phyloP scores from a whole-genome alignment of 2,329 filamentous ascomycete species.

The Penicillium sp. region DNA sequence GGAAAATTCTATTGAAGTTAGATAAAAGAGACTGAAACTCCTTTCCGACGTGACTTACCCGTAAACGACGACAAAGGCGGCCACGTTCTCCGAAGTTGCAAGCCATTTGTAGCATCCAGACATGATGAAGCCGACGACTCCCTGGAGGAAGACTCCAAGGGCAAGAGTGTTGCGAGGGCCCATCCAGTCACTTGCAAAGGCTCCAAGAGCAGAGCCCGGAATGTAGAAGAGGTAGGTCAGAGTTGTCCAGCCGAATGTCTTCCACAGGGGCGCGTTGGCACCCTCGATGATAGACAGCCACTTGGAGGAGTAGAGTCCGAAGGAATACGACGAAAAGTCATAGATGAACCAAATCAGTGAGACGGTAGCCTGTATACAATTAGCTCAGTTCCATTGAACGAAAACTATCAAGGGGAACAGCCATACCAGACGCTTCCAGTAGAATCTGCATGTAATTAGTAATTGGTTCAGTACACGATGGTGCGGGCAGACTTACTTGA shows the following conservation, averaged over 20 bases:
- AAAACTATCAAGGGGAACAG: too few species aligned
- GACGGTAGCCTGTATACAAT: conserved; percentile 52
- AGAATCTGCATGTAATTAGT: conserved; percentile 58
- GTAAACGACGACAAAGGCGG: conserved; percentile 74
- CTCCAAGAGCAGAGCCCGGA: conserved; percentile 75
- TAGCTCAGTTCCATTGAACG: conserved; percentile 1
- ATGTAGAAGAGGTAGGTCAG: conserved; percentile 88
- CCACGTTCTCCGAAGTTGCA: conserved; percentile 65
- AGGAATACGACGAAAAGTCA: conserved; percentile 81
- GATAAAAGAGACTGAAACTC: neutral
- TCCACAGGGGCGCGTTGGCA: conserved; percentile 62
- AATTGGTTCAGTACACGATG: conserved; percentile 22
- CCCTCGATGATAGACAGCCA: conserved; percentile 61
- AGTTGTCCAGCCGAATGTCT: conserved; percentile 82
- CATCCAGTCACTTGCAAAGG: conserved; percentile 72
- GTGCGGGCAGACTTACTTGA: conserved; percentile 39
- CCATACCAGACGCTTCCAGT: conserved; percentile 65
- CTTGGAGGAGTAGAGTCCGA: conserved; percentile 77
- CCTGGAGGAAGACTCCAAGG: conserved; percentile 69
- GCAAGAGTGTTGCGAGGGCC: conserved; percentile 74
- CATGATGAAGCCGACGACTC: conserved; percentile 84
- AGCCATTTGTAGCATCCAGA: conserved; percentile 72
- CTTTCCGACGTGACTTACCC: conserved; percentile 42
- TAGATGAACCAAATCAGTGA: conserved; percentile 83
- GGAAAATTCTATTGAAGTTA: conserved; percentile 57